These are phyloP conservation scores for Oleoguttula mirabilis DNA, from an alignment of 495 filamentous ascomycete species.

Conservation along the genomic window DNA sequence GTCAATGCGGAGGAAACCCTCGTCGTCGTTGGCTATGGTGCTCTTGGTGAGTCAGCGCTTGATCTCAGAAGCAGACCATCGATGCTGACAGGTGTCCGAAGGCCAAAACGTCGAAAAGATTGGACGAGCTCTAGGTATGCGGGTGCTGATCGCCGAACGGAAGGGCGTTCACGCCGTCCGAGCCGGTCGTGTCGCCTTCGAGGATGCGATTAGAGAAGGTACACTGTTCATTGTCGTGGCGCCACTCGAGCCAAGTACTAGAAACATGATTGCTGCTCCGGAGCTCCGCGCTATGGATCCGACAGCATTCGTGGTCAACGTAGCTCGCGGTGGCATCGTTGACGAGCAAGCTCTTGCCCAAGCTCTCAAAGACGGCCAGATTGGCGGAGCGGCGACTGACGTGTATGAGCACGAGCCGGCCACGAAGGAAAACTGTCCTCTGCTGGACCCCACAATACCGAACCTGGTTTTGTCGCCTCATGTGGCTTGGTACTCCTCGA, in stretches of 20 bases:
- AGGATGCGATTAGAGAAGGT: conserved; percentile 32
- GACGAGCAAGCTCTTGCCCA: conserved; percentile 39
- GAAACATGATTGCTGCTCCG: conserved; percentile 34
- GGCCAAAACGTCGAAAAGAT: conserved; percentile 21
- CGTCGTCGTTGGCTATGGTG: conserved; percentile 43
- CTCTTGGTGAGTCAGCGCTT: conserved; percentile 36
- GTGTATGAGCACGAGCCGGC: conserved; percentile 45
- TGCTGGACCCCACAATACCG: conserved; percentile 21
- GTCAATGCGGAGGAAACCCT: conserved; percentile 36
- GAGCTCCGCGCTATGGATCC: conserved; percentile 41
- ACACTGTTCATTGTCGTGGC: conserved; percentile 40
- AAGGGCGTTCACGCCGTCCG: conserved; percentile 28
- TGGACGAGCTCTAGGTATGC: conserved; percentile 37
- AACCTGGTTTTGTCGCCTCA: conserved; percentile 26
- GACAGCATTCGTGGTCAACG: conserved; percentile 39
- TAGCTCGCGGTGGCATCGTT: conserved; percentile 46
- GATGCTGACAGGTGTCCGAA: too few species aligned
- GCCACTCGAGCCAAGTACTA: conserved; percentile 25
- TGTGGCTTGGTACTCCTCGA: conserved; percentile 25
- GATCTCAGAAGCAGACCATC: too few species aligned
- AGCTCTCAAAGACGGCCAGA: conserved; percentile 36
- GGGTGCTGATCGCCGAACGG: conserved; percentile 39
- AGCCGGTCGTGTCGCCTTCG: conserved; percentile 36
- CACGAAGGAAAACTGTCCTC: conserved; percentile 19
- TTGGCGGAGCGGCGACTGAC: conserved; percentile 44